Base-by-base conservation (phyloP, 2,329 filamentous ascomycete genomes). In the Penicillium sp. region DNA sequence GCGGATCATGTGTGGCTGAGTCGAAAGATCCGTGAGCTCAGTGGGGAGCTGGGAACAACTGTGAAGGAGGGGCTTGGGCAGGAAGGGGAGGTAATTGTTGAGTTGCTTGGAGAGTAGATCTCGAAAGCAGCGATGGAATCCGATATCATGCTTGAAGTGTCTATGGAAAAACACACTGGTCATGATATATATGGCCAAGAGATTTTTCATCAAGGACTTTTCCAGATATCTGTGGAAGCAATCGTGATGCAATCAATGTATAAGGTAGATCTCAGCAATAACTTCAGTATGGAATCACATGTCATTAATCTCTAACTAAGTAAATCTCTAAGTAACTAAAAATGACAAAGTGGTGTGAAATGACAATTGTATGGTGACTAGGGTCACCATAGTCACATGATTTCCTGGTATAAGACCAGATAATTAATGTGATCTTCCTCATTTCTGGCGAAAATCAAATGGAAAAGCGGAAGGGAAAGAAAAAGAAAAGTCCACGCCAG, bases 1-100 rank as follows among this genome's bases (percentile, higher is more conserved):
- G 19, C 40, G 6, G 68, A 70, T 55, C 44, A 46, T 32, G 35
- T 63, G 66, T 61, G 45, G 43, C 5, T 71, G 63, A 32, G 26
- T 5, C 15, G 10, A 15, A 46, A 5, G 44, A 32, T 46, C 24
- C n/a, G 26, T 4, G 17, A 19, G 34, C 35, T 46, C n/a, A 46
- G 26, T 41, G 28, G 15, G 4, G 34, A 46, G 19, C 39, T 46
- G 19, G 44, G 44, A 6, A 46, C 44, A 7, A 19, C 19, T 17
- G 44, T 40, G 6, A 40, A n/a, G 10, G 28, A 6, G 10, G 19
- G 12, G 10, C 34, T 40, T 26, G 44, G 44, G 15, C 19, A 24
- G 19, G 5, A 46, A 12, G 44, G 44, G 15, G 34, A 46, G 44
- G 5, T 46, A 19, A 28, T 46, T 22, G 12, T 46, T 40, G 26